Conservation (phyloP, 2,329 filamentous ascomycete genomes). For the Sporothrix globosa region DNA sequence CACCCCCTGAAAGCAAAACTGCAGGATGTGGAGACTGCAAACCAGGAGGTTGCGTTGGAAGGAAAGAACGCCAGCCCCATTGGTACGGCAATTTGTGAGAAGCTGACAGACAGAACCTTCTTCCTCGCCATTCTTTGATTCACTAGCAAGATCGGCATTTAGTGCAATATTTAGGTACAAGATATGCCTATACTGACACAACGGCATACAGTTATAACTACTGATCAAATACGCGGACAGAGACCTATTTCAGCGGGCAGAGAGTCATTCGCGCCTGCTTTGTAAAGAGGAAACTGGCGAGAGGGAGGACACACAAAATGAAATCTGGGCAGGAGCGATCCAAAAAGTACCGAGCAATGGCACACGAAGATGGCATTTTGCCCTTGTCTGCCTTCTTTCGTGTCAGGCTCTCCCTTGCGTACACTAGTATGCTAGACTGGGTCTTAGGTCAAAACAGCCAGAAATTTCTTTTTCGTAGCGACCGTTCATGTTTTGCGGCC, state of each 20-base stretch:
- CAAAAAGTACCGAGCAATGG: constrained; percentile 1
- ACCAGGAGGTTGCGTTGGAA: background rate
- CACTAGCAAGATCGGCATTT: too few species aligned
- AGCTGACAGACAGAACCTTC: background rate
- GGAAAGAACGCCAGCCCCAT: background rate
- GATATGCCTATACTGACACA: too few species aligned
- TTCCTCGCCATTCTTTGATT: background rate
- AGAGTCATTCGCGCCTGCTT: too few species aligned
- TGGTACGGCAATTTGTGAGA: constrained; percentile 4
- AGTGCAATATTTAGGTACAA: too few species aligned
- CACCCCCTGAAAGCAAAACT: background rate
- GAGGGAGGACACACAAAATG: background rate
- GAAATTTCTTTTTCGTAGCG: constrained; percentile 12
- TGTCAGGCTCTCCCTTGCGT: constrained; percentile 13
- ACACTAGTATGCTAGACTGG: constrained; percentile 9
- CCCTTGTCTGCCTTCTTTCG: too few species aligned
- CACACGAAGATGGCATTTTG: too few species aligned
- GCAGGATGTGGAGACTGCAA: background rate
- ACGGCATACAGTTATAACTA: too few species aligned
- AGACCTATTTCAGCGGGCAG: too few species aligned
- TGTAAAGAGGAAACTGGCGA: too few species aligned
- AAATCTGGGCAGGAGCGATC: constrained; percentile 12
- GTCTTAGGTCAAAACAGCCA: background rate
- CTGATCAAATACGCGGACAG: too few species aligned
- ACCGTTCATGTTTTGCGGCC: background rate